phyloP scores from a whole-genome alignment of 129 eudicot genomes.

The Chrysanthemum seticuspe region DNA sequence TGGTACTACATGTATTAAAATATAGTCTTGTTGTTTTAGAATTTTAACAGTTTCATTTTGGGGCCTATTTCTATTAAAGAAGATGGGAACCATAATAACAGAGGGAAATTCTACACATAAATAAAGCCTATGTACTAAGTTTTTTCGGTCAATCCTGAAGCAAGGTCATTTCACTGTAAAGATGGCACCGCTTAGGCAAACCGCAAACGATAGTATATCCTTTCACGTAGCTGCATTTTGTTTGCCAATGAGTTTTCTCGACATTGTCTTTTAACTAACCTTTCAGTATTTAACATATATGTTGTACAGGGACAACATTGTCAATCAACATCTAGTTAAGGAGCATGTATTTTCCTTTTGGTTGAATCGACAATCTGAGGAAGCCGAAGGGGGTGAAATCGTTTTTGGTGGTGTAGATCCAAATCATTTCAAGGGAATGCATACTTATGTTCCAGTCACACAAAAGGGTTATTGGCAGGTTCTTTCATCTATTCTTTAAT shows the following conservation, averaged over 20 bases:
- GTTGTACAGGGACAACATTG: conserved; percentile 52
- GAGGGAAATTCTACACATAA: neutral
- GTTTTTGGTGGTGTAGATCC: conserved; percentile 29
- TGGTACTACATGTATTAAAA: neutral
- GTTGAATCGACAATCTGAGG: conserved; percentile 52
- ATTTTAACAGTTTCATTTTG: neutral
- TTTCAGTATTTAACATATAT: neutral
- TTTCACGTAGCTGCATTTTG: neutral
- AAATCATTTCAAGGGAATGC: conserved; percentile 24
- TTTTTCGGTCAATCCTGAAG: neutral
- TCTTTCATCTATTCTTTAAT: neutral
- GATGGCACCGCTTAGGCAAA: neutral
- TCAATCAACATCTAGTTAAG: conserved; percentile 62
- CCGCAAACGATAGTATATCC: neutral
- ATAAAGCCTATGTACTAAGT: neutral
- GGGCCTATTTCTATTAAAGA: neutral
- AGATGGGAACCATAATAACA: neutral
- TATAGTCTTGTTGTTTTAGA: too few species aligned
- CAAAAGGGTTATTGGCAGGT: conserved; percentile 34
- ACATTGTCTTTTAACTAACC: neutral
- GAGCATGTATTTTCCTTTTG: conserved; percentile 75
- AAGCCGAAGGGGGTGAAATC: conserved; percentile 53
- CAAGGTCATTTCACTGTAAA: neutral
- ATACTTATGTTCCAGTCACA: conserved; percentile 30
- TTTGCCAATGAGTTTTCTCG: neutral